Percentiles rank a stretch among this genome's conserved stretches.
These are phyloP conservation scores for Epichloe gansuensis DNA, from an alignment of 2,329 filamentous ascomycete genomes.

Conservation along the genomic window DNA sequence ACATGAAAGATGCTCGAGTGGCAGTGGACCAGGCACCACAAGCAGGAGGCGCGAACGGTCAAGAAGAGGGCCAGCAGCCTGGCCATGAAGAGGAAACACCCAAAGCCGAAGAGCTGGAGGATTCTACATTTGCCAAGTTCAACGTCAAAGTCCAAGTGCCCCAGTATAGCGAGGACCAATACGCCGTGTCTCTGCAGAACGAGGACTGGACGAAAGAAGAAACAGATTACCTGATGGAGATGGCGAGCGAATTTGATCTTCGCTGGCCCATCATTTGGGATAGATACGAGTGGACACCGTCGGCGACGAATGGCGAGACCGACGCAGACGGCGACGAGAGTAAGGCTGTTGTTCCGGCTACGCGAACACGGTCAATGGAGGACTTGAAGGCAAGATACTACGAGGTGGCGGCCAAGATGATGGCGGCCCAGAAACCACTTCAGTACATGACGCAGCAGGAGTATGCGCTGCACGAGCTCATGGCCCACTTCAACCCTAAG, in stretches of 20 bases:
- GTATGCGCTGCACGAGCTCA: conserved; percentile 69
- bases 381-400: conserved; percentile 90
- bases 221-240: conserved; percentile 75
- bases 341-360: conserved; percentile 40
- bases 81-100: conserved; percentile 12
- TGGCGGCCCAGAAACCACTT: conserved; percentile 65
- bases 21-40: conserved; percentile 7
- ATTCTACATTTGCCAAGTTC: conserved; percentile 69
- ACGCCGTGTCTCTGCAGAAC: conserved; percentile 59
- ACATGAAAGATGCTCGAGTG: conserved; percentile 21
- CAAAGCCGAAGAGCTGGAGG: conserved; percentile 28
- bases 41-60: background rate
- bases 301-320: conserved; percentile 30
- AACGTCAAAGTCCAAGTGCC: conserved; percentile 71
- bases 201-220: conserved; percentile 83
- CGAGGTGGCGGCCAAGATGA: conserved; percentile 68
- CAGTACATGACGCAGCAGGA: conserved; percentile 81
- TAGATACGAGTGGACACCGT: conserved; percentile 64
- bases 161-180: conserved; percentile 77
- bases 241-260: conserved; percentile 68
- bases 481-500: conserved; percentile 72
- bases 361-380: conserved; percentile 59
- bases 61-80: conserved; percentile 16
- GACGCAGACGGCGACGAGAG: conserved; percentile 32
- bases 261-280: conserved; percentile 89